These are phyloP conservation scores for Fusarium compactum DNA, from an alignment of 2,329 filamentous ascomycete genomes.

Conservation along the genomic window DNA sequence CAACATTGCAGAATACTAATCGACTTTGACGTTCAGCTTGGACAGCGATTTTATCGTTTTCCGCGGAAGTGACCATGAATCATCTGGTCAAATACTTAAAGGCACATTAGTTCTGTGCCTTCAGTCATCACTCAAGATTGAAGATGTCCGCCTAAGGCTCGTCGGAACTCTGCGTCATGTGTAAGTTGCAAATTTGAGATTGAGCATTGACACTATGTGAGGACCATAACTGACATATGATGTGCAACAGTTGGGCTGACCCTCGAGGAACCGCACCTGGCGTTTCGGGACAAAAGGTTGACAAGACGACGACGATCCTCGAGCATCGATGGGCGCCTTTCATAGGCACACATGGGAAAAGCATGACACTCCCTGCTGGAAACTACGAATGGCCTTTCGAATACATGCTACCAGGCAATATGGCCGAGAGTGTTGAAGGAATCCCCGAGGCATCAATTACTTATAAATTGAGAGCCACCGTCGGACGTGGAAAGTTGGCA, in stretches of 20 bases:
- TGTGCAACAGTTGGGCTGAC: constrained; percentile 61
- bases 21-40: constrained; percentile 62
- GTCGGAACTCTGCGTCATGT: constrained; percentile 74
- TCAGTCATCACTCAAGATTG: constrained; percentile 74
- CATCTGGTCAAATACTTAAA: constrained; percentile 79
- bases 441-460: constrained; percentile 86
- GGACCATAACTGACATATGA: constrained; percentile 28
- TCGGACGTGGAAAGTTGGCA: constrained; percentile 86
- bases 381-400: constrained; percentile 91
- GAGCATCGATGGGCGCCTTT: constrained; percentile 78
- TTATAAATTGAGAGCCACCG: constrained; percentile 91
- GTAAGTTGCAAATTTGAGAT: constrained; percentile 60
- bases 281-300: constrained; percentile 69
- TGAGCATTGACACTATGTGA: neutral
- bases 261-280: constrained; percentile 67
- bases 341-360: constrained; percentile 66
- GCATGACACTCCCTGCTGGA: constrained; percentile 72
- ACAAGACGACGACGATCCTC: constrained; percentile 70
- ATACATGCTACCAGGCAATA: constrained; percentile 76
- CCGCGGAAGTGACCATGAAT: constrained; percentile 79
- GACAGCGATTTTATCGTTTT: constrained; percentile 85
- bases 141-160: constrained; percentile 78
- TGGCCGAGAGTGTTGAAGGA: constrained; percentile 91
- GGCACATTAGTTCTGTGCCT: constrained; percentile 81
- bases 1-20: constrained; percentile 10